Evolutionary conservation across 345 rosid genomes (phyloP), one percentile per base, ranked within the genome.

Genomic region (Pugionium cornutum): DNA sequence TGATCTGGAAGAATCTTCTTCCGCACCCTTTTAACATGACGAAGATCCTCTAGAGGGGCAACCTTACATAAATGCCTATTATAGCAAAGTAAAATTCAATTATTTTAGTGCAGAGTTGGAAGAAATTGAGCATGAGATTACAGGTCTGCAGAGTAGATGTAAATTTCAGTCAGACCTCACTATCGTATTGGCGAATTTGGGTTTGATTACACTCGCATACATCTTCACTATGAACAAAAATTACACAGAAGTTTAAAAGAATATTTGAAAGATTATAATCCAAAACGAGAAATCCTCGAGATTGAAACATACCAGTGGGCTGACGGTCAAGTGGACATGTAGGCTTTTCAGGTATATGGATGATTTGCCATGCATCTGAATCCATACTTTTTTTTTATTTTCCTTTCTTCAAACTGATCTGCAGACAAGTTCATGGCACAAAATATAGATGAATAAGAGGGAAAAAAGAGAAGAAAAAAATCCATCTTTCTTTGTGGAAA

Each of bases 1-100:
- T 43, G 10, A 54, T 62, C 69, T 9, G 65, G 54, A 6, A 77
- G 63, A 48, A 67, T 41, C 64, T 75, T 80, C 78, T 80, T 85
- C 33, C 76, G 84, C 61, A 89, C 77, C 64, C 92, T 83, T 83
- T 89, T 91, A 43, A 87, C 83, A 62, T 91, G 98, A 29, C 84
- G 85, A 45, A 83, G 80, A 75, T 85, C 72, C 75, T 87, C 89
- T 31, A 89, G 51, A 25, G 92, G 95, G 7, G 84, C 77, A 54
- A 83, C 44, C 82, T 83, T 86, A 67, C 85, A 78, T 52, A 89
- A 76, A 48, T 82, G 82, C 83, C 97, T 89, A 53, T 33, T 25
- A 64, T 4, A 55, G 0, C 3, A 41, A 73, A 37, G 58, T 53
- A 42, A 76, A 65, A 2, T 27, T 44, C 52, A 7, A 51, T 56